phyloP scores from a whole-genome alignment of 805 yeast genomes.

The Cyberlindnera meyerae region DNA sequence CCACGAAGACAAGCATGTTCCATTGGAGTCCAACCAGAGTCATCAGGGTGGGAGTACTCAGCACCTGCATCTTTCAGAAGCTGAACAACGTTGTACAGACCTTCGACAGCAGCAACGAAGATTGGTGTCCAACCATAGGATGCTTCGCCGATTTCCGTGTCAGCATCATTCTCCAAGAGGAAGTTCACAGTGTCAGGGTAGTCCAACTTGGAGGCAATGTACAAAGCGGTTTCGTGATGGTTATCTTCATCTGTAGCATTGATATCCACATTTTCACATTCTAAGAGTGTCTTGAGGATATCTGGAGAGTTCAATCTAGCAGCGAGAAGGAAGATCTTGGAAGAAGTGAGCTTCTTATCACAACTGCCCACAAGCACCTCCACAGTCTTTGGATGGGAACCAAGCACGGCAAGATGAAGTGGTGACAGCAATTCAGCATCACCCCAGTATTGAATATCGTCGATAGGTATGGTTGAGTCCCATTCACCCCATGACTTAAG shows the following conservation, averaged over 20 bases:
- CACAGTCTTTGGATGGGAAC: constrained; percentile 76
- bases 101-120: constrained; percentile 86
- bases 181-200: constrained; percentile 45
- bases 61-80: constrained; percentile 52
- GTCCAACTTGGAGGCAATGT: constrained; percentile 68
- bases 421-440: constrained; percentile 75
- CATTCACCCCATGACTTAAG: constrained; percentile 57
- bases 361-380: constrained; percentile 49
- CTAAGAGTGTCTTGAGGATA: constrained; percentile 49
- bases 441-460: constrained; percentile 57
- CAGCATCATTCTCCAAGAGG: constrained; percentile 57
- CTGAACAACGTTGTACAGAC: constrained; percentile 52
- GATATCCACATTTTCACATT: constrained; percentile 55
- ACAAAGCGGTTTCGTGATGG: constrained; percentile 72
- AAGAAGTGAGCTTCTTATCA: constrained; percentile 38
- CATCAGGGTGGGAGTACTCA: constrained; percentile 54
- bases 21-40: constrained; percentile 95
- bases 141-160: constrained; percentile 68
- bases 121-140: constrained; percentile 94
- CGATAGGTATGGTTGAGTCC: constrained; percentile 46
- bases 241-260: constrained; percentile 56
- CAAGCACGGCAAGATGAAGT: constrained; percentile 74
- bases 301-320: constrained; percentile 54
- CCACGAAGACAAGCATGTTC: constrained; percentile 94
- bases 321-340: constrained; percentile 57